Percentiles rank a stretch among this genome's conserved stretches.
These are phyloP conservation scores for Pachyrhizus erosus DNA, from an alignment of 306 rosid genomes.

Conservation along the genomic window DNA sequence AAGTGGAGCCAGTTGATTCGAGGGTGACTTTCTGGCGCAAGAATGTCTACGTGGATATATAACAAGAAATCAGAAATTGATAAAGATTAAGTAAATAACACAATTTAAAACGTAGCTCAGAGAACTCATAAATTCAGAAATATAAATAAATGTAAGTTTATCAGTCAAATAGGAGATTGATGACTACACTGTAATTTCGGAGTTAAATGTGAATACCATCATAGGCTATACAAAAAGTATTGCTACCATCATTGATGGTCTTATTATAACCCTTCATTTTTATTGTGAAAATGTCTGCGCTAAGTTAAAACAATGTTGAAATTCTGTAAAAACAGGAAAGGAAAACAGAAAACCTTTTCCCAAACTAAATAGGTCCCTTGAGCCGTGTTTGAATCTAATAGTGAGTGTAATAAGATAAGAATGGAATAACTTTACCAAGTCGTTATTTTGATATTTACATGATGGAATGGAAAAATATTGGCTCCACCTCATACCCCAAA, in stretches of 20 bases:
- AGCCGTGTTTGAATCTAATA: background rate
- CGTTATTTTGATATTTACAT: background rate
- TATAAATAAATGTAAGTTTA: conserved; percentile 3
- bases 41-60: conserved; percentile 67
- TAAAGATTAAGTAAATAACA: conserved; percentile 24
- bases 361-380: background rate
- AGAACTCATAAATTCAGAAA: conserved; percentile 7
- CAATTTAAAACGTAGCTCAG: conserved; percentile 18
- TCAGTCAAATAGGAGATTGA: conserved; percentile 3
- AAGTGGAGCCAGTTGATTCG: conserved; percentile 58
- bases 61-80: conserved; percentile 40
- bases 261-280: background rate
- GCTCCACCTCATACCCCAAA: background rate
- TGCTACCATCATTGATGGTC: background rate
- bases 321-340: background rate
- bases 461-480: background rate
- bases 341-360: background rate
- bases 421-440: background rate
- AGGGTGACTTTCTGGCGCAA: conserved; percentile 91
- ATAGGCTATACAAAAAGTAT: background rate
- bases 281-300: background rate
- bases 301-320: background rate
- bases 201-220: background rate
- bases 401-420: background rate
- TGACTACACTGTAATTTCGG: background rate